Conservation (phyloP, 176 grass and related monocot genomes). For the Chrysopogon serrulatus region DNA sequence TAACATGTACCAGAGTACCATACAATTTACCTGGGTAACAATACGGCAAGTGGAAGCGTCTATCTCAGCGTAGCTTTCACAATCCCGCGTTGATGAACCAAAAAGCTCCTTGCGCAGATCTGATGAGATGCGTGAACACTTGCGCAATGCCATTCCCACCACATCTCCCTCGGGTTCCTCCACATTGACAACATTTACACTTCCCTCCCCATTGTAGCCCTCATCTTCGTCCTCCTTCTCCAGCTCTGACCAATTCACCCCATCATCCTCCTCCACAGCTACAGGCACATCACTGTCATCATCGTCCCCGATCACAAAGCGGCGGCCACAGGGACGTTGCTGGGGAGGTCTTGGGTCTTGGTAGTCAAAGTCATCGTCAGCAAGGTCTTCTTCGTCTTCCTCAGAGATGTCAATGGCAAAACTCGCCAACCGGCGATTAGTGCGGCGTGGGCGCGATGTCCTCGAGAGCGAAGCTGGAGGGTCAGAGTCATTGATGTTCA, state of each 20-base stretch:
- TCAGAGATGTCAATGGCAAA: slow-evolving; percentile 43
- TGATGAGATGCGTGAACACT: slow-evolving; percentile 71
- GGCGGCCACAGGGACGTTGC: slow-evolving; percentile 33
- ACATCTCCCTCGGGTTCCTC: slow-evolving; percentile 44
- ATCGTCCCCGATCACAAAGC: slow-evolving; percentile 62
- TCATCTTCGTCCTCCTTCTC: slow-evolving; percentile 54
- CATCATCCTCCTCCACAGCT: slow-evolving; percentile 44
- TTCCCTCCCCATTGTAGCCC: slow-evolving; percentile 21
- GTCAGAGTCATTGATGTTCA: slow-evolving; percentile 9
- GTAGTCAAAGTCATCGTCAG: slow-evolving; percentile 32
- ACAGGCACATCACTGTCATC: slow-evolving; percentile 56
- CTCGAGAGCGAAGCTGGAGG: not conserved
- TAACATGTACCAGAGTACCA: not conserved
- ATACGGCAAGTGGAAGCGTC: slow-evolving; percentile 69
- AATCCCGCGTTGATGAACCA: slow-evolving; percentile 48
- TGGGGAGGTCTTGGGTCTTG: not conserved
- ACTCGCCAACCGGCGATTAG: slow-evolving; percentile 41
- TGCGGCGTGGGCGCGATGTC: not conserved
- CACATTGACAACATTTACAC: not conserved
- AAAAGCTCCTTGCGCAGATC: slow-evolving; percentile 64
- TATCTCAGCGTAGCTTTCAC: slow-evolving; percentile 69
- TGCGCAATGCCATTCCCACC: slow-evolving; percentile 74
- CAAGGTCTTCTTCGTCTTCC: slow-evolving; percentile 49
- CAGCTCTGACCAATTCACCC: slow-evolving; percentile 61
- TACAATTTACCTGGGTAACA: slow-evolving; percentile 79